Base-by-base conservation (phyloP, 2,329 filamentous ascomycete genomes). In the Trichophyton equinum region DNA sequence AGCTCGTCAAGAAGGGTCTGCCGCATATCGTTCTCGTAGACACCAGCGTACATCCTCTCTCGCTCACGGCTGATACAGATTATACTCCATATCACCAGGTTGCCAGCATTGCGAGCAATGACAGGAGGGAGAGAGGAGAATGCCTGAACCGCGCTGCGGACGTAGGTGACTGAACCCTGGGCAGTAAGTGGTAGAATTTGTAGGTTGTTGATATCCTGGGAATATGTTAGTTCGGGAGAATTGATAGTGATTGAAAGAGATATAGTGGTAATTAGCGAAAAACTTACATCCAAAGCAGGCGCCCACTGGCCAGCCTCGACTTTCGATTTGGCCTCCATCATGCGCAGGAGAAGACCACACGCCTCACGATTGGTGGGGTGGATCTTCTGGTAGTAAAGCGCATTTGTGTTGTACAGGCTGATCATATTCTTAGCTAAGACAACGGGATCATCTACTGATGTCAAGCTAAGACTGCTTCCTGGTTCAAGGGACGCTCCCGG, bases 71-170 rank as follows among this genome's bases (percentile, higher is more conserved):
- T 86, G 74, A 91, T 95, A 76, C 88, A 91, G 47, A 87, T 82
- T 66, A 99, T 89, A 57, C 90, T 90, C 94, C 94, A 97, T 77
- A 96, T 87, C 64, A 99, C 82, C 64, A 97, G 80, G 73, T 92
- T 90, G 18, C 92, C 92, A 67, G 96, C 85, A 69, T 94, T 95
- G 71, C 89, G 86, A 2, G 91, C 87, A 46, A 99, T 88, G 6
- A 91, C 84, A 66, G 89, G 84, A 3, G 90, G 83, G 46, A 95
- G 81, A 1, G 82, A 80, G 15, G 89, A 83, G 76, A 99, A 97
- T 64, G 85, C 86, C 68, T 89, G 85, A 0, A 92, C 91, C 63
- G 85, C 85, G 65, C 81, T 81, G 64, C 94, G 89, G 74, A 99
- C 92, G 57, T 80, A 82, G 68, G 84, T 82, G 62, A 94, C 84